These are phyloP conservation scores for Pyrus hybrid DNA, from an alignment of 331 rosid species.

Conservation along the genomic window DNA sequence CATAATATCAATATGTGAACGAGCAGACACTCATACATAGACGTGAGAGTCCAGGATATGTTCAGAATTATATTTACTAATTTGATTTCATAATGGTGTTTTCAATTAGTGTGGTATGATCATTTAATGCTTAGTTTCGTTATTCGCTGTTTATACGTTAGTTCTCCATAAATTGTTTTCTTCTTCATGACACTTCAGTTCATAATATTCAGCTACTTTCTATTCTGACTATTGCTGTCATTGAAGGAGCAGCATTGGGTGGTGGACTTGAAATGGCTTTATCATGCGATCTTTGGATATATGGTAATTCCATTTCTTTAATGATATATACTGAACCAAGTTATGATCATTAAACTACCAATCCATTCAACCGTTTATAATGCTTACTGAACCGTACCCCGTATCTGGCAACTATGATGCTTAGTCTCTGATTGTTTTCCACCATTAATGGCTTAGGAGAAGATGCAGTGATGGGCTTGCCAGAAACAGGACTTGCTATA, in stretches of 20 bases:
- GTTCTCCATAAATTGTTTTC: not conserved
- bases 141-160: not conserved
- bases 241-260: constrained; percentile 93
- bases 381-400: not conserved
- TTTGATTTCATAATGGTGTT: not conserved
- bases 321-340: constrained; percentile 1
- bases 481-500: constrained; percentile 97
- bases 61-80: not conserved
- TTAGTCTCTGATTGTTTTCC: constrained; percentile 14
- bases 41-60: not conserved
- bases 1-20: not conserved
- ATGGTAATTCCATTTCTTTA: constrained; percentile 42
- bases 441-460: constrained; percentile 45
- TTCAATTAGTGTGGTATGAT: not conserved
- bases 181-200: constrained; percentile 11
- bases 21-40: not conserved
- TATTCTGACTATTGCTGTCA: constrained; percentile 75
- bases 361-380: constrained; percentile 6
- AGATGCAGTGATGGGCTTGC: constrained; percentile 70
- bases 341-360: constrained; percentile 3
- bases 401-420: too few relatives aligned
- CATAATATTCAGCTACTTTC: constrained; percentile 44
- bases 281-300: constrained; percentile 90
- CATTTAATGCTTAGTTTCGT: too few relatives aligned
- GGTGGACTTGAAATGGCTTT: constrained; percentile 98